A percentile compares a stretch with the other conserved stretches of the same genome.
Conservation (phyloP, 306 rosid species). For the Comarum palustre region DNA sequence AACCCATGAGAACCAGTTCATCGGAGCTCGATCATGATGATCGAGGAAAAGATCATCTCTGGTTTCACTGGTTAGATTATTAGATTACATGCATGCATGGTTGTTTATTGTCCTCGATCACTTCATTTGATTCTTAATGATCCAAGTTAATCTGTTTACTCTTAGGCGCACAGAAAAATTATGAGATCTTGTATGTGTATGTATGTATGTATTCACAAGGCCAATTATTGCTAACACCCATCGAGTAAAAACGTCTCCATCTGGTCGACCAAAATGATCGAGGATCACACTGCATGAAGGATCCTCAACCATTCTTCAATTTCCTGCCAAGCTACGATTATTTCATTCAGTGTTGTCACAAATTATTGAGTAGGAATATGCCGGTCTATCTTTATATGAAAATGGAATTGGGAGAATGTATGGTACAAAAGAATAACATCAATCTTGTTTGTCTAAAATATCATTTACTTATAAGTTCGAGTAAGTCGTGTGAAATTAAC, state of each 20-base stretch:
- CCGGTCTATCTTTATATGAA: too few relatives aligned
- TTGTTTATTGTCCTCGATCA: not conserved
- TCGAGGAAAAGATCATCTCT: not conserved
- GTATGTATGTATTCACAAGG: not conserved
- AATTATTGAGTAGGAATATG: not conserved
- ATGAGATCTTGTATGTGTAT: not conserved
- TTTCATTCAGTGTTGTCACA: not conserved
- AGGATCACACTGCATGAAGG: not conserved
- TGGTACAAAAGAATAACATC: too few relatives aligned
- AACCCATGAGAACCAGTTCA: not conserved
- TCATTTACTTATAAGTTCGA: too few relatives aligned
- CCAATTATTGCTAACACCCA: not conserved
- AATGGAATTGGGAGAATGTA: too few relatives aligned
- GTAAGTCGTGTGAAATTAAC: too few relatives aligned
- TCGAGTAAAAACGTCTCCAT: not conserved
- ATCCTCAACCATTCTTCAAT: not conserved
- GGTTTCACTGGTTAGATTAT: not conserved
- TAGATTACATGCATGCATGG: not conserved
- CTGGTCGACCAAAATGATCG: constrained; percentile 1
- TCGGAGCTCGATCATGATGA: not conserved
- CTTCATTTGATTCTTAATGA: not conserved
- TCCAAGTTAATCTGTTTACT: not conserved
- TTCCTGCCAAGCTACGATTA: not conserved
- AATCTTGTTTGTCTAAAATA: too few relatives aligned
- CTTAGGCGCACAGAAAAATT: not conserved